Percentiles rank a stretch among this genome's conserved stretches.
Conservation (phyloP, 139 green algal species). For the Nannochloris sp. region DNA sequence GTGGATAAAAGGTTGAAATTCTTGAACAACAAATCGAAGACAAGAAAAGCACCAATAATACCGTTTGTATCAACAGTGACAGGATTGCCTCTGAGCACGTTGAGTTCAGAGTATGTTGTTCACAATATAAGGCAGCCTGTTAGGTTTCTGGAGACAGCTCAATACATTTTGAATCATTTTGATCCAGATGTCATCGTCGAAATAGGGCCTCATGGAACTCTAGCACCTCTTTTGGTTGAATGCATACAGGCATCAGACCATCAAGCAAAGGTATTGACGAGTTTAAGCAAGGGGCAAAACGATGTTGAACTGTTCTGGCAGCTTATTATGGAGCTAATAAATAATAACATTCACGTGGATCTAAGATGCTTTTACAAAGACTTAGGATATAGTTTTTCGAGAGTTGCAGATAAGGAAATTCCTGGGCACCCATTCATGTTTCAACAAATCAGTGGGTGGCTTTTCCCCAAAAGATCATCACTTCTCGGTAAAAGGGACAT, state of each 20-base stretch:
- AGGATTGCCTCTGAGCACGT: background rate
- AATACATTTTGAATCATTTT: background rate
- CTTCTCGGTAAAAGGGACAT: background rate
- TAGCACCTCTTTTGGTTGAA: background rate
- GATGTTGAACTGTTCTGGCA: background rate
- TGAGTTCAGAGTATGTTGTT: background rate
- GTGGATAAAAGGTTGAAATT: background rate
- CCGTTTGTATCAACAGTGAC: background rate
- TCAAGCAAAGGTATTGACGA: background rate
- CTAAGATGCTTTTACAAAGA: background rate
- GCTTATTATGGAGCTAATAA: background rate
- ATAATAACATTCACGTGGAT: background rate
- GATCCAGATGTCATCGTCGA: background rate
- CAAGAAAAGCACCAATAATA: background rate
- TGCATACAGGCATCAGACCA: background rate
- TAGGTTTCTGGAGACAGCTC: background rate
- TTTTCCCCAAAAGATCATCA: no score
- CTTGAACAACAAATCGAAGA: background rate
- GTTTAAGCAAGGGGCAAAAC: background rate
- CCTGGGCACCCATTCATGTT: background rate
- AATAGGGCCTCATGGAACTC: background rate
- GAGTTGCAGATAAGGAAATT: background rate
- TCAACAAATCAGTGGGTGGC: background rate
- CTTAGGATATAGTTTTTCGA: background rate
- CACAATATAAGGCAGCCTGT: background rate